Conservation (phyloP, 805 yeast genomes). For the Kuraishia capsulata region DNA sequence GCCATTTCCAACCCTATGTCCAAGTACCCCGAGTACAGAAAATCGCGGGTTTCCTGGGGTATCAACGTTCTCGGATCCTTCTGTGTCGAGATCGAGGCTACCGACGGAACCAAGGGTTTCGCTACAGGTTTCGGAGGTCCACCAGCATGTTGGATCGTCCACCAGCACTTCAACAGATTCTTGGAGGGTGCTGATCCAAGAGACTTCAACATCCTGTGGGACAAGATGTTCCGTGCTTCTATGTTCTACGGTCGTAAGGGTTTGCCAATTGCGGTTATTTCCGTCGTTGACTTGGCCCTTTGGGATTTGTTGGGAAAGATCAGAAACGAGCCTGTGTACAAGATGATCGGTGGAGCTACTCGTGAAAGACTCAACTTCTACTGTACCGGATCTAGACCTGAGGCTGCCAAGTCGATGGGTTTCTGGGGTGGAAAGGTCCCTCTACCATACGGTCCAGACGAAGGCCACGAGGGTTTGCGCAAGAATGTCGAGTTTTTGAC, state of each 20-base stretch:
- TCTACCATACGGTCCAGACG: slow-evolving; percentile 40
- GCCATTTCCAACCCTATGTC: slow-evolving; percentile 42
- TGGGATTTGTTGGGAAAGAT: slow-evolving; percentile 44
- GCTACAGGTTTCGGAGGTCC: slow-evolving; percentile 49
- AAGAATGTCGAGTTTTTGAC: slow-evolving; percentile 36
- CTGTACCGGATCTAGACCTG: slow-evolving; percentile 40
- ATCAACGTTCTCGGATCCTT: slow-evolving; percentile 41
- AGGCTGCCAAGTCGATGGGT: slow-evolving; percentile 39
- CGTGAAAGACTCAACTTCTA: slow-evolving; percentile 34
- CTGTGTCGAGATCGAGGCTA: slow-evolving; percentile 37
- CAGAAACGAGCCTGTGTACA: slow-evolving; percentile 41
- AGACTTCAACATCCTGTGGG: slow-evolving; percentile 35
- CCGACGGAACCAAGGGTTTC: slow-evolving; percentile 39
- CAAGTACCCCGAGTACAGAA: slow-evolving; percentile 33
- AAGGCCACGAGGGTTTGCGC: slow-evolving; percentile 35
- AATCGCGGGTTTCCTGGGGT: slow-evolving; percentile 39
- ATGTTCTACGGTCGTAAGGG: slow-evolving; percentile 46
- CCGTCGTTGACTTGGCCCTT: slow-evolving; percentile 37
- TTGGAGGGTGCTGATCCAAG: slow-evolving; percentile 38
- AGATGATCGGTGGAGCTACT: slow-evolving; percentile 42
- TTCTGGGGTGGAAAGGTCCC: slow-evolving; percentile 49
- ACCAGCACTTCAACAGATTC: slow-evolving; percentile 36
- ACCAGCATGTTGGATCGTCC: slow-evolving; percentile 37
- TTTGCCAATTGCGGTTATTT: slow-evolving; percentile 35
- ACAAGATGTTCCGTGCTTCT: slow-evolving; percentile 37